phyloP scores from a whole-genome alignment of 441 rosid genomes.

The Corymbia citriodora region DNA sequence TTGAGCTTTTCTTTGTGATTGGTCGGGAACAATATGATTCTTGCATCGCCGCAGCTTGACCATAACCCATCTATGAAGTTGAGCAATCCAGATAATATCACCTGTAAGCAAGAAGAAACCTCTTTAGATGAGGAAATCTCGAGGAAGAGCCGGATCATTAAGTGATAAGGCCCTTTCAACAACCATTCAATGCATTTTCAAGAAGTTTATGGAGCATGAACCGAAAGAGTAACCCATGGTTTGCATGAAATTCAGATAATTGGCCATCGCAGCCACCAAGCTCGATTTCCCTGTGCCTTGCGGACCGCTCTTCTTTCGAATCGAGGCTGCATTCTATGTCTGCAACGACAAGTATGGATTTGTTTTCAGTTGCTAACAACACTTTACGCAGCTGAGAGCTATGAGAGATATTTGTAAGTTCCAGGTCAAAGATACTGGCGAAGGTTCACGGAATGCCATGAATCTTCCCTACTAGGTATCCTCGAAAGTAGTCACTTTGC shows the following conservation, averaged over 20 bases:
- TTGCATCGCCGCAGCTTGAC: background rate
- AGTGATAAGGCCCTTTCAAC: background rate
- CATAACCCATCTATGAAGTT: conserved; percentile 5
- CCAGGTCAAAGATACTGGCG: conserved; percentile 6
- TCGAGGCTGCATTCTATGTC: conserved; percentile 4
- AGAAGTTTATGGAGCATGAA: background rate
- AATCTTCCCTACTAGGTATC: background rate
- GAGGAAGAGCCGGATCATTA: background rate
- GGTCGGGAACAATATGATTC: background rate
- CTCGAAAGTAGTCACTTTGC: background rate
- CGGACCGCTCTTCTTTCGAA: background rate
- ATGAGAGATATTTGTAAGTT: background rate
- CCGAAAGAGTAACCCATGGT: background rate
- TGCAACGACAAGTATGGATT: conserved; percentile 2
- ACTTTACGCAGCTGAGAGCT: conserved; percentile 5
- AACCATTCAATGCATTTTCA: background rate
- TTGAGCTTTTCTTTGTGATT: conserved; percentile 4
- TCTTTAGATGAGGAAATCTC: background rate
- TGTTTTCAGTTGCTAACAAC: background rate
- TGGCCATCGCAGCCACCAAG: too few species aligned
- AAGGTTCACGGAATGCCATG: conserved; percentile 7
- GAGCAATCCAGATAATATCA: background rate
- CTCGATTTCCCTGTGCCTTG: too few species aligned
- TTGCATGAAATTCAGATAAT: too few species aligned
- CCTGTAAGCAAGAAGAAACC: background rate